These are phyloP conservation scores for Flueggea neowawraea DNA, from an alignment of 441 rosid genomes.

Conservation along the genomic window DNA sequence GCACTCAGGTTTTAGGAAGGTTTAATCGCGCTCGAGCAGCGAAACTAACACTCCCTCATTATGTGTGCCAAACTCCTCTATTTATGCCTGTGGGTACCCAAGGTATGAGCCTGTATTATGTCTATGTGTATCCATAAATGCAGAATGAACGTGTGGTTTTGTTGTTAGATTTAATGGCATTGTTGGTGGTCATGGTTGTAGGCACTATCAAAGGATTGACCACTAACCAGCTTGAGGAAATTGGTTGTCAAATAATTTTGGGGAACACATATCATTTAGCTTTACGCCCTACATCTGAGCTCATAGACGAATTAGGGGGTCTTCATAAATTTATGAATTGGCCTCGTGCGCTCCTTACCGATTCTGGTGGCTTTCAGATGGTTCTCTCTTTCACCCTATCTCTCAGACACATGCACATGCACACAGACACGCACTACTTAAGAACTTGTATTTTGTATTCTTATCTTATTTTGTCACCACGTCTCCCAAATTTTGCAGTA, in stretches of 20 bases:
- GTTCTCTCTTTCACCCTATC: slow-evolving; percentile 28
- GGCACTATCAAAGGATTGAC: slow-evolving; percentile 83
- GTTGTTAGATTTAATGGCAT: not conserved
- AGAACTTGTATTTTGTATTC: not conserved
- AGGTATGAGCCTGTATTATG: slow-evolving; percentile 34
- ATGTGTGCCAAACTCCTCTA: slow-evolving; percentile 63
- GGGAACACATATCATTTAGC: slow-evolving; percentile 84
- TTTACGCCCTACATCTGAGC: slow-evolving; percentile 76
- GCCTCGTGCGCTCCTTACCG: slow-evolving; percentile 79
- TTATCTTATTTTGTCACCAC: not conserved
- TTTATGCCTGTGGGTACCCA: slow-evolving; percentile 91
- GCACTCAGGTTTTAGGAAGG: slow-evolving; percentile 54
- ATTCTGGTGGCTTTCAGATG: slow-evolving; percentile 94
- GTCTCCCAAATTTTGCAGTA: not conserved
- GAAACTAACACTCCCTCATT: slow-evolving; percentile 65
- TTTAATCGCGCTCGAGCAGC: slow-evolving; percentile 88
- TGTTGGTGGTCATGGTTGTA: slow-evolving; percentile 26
- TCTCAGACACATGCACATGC: not conserved
- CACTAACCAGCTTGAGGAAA: slow-evolving; percentile 71
- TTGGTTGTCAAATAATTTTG: slow-evolving; percentile 81
- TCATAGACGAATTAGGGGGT: slow-evolving; percentile 72
- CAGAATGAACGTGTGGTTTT: not conserved
- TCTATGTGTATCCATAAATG: not conserved
- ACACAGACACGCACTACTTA: not conserved
- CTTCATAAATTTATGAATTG: slow-evolving; percentile 86